phyloP scores from a whole-genome alignment of 352 stramenopile species.

The Paralagenidium karlingii region DNA sequence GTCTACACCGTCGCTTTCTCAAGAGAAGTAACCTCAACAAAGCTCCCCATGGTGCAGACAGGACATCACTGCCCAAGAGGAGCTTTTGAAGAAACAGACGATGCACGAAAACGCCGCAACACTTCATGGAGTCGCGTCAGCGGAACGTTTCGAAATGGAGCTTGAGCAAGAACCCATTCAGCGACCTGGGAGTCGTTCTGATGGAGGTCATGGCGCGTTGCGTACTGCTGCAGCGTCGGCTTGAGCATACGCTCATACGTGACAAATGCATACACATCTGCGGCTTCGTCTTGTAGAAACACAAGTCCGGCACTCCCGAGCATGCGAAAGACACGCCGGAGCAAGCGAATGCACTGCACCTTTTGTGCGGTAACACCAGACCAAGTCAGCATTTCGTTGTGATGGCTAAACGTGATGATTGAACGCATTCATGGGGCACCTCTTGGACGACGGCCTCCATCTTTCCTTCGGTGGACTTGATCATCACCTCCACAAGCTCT shows the following conservation, averaged over 20 bases:
- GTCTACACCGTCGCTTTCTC: no score
- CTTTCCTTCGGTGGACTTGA: no score
- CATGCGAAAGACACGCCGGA: constrained; percentile 28
- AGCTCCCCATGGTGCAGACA: no score
- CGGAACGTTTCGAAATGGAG: constrained; percentile 28
- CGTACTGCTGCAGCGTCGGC: constrained; percentile 20
- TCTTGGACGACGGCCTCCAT: no score
- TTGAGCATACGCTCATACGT: constrained; percentile 28
- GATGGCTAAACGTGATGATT: not conserved
- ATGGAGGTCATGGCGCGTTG: not conserved
- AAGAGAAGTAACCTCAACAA: no score
- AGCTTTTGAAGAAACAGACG: no score
- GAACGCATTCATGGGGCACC: constrained; percentile 1
- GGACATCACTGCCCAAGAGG: no score
- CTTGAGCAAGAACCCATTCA: constrained; percentile 28
- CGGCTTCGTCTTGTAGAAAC: constrained; percentile 34
- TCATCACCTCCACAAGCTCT: no score
- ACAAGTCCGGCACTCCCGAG: constrained; percentile 32
- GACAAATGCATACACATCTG: constrained; percentile 40
- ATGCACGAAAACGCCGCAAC: no score
- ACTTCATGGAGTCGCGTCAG: no score
- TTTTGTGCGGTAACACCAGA: not conserved
- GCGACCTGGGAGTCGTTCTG: constrained; percentile 16
- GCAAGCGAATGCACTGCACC: constrained; percentile 4
- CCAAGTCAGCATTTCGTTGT: not conserved